Evolutionary conservation across 2,329 filamentous ascomycete genomes (phyloP).

Genomic region (Podosphaera xanthii): DNA sequence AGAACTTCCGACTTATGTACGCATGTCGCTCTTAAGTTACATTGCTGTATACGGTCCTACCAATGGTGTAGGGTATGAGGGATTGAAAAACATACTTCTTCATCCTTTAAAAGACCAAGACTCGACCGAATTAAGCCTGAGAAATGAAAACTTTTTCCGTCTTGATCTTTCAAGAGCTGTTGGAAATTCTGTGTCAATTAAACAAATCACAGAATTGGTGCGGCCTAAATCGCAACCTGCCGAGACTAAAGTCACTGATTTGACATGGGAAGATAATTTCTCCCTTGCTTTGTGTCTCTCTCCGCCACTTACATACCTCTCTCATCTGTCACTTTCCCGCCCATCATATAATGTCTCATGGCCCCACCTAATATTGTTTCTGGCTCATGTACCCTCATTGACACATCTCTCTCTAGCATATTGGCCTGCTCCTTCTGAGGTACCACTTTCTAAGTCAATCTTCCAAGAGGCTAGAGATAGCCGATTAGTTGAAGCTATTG

Average conservation of each 20-base stretch:
- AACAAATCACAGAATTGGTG: slow-evolving; percentile 28
- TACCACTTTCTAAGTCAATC: slow-evolving; percentile 27
- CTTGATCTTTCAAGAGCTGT: slow-evolving; percentile 31
- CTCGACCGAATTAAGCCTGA: slow-evolving; percentile 1
- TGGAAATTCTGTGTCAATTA: slow-evolving; percentile 27
- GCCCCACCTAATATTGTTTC: slow-evolving; percentile 33
- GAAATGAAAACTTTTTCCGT: slow-evolving; percentile 23
- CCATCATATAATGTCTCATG: slow-evolving; percentile 24
- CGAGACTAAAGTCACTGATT: slow-evolving; percentile 2
- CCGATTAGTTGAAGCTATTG: slow-evolving; percentile 23
- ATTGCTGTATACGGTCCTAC: no score
- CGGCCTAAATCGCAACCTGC: slow-evolving; percentile 3
- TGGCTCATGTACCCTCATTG: slow-evolving; percentile 27
- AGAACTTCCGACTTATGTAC: no score
- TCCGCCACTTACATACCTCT: slow-evolving; percentile 27
- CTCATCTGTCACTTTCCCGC: slow-evolving; percentile 33
- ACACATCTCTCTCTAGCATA: slow-evolving; percentile 38
- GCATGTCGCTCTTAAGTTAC: no score
- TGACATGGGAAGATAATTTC: slow-evolving; percentile 13
- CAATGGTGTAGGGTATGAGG: slow-evolving; percentile 4
- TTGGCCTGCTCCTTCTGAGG: slow-evolving; percentile 37
- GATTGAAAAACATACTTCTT: slow-evolving; percentile 5
- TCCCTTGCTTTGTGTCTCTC: slow-evolving; percentile 5
- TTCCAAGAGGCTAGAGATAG: slow-evolving; percentile 14
- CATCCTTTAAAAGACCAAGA: background rate